These are phyloP conservation scores for Gyromitra esculenta DNA, from an alignment of 2,329 filamentous ascomycete genomes.

Conservation along the genomic window DNA sequence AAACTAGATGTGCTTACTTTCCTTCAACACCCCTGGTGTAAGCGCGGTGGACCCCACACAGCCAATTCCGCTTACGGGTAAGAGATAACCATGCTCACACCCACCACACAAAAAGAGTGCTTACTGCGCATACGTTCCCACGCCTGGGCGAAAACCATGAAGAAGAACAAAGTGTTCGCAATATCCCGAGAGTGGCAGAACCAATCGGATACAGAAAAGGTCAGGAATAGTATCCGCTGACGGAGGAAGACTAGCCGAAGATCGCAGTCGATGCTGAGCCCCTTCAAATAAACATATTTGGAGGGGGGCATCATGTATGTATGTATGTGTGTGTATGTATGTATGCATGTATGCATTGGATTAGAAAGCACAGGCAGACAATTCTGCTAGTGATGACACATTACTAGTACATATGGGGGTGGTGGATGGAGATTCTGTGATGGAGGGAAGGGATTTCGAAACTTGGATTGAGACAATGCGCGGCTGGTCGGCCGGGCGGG, in stretches of 20 bases:
- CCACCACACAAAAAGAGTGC: constrained; percentile 19
- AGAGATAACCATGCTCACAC: constrained; percentile 2
- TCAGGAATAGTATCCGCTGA: constrained; percentile 46
- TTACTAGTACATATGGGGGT: constrained; percentile 1
- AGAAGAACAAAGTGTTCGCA: constrained; percentile 11
- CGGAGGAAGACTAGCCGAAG: constrained; percentile 36
- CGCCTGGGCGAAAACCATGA: constrained; percentile 25
- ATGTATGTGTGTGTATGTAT: not conserved
- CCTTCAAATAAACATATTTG: constrained; percentile 31
- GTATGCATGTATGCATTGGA: not conserved
- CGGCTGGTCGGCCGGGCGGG: constrained; percentile 5
- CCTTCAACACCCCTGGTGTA: constrained; percentile 29
- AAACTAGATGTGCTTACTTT: constrained; percentile 43
- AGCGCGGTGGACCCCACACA: constrained; percentile 35
- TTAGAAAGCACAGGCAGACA: constrained; percentile 26
- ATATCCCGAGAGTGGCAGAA: constrained; percentile 7
- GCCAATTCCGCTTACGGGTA: constrained; percentile 12
- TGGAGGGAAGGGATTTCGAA: constrained; percentile 3
- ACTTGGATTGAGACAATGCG: constrained; percentile 12
- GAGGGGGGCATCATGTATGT: constrained; percentile 7
- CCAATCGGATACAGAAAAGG: constrained; percentile 21
- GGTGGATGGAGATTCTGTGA: not conserved
- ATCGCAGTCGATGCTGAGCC: constrained; percentile 36
- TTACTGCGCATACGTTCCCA: constrained; percentile 16
- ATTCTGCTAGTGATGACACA: constrained; percentile 38